Evolutionary conservation across 2,329 filamentous ascomycete genomes (phyloP).

Genomic region (Ophiosphaerella narmari): DNA sequence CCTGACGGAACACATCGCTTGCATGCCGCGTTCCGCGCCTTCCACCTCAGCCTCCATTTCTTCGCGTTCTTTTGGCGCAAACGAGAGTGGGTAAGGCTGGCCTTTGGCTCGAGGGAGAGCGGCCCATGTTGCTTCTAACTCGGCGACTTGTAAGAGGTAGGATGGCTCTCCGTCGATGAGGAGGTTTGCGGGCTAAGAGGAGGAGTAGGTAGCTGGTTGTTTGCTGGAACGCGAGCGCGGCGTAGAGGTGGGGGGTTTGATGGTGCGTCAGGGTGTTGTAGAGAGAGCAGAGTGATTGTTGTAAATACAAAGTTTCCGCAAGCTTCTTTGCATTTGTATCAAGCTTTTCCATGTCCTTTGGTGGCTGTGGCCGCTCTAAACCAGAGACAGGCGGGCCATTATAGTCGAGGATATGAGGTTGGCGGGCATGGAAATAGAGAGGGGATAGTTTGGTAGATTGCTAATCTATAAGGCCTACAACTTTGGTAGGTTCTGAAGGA

Average conservation of each 20-base stretch:
- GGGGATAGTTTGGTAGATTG: slow-evolving; percentile 42
- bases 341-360: slow-evolving; percentile 26
- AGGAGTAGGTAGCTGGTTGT: slow-evolving; percentile 34
- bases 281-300: slow-evolving; percentile 34
- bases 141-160: slow-evolving; percentile 29
- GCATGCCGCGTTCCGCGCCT: slow-evolving; percentile 31
- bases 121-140: slow-evolving; percentile 33
- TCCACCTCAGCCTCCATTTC: slow-evolving; percentile 30
- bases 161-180: slow-evolving; percentile 42
- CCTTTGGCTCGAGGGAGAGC: slow-evolving; percentile 21
- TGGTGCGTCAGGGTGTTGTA: slow-evolving; percentile 33
- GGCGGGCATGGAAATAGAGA: slow-evolving; percentile 43
- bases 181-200: slow-evolving; percentile 38
- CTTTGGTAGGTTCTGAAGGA: slow-evolving; percentile 32
- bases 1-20: slow-evolving; percentile 30
- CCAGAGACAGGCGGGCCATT: slow-evolving; percentile 34
- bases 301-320: slow-evolving; percentile 30
- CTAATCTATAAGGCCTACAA: slow-evolving; percentile 45
- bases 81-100: slow-evolving; percentile 23
- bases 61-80: slow-evolving; percentile 24
- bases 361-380: slow-evolving; percentile 32
- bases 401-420: slow-evolving; percentile 42
- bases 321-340: slow-evolving; percentile 21
- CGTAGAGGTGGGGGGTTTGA: slow-evolving; percentile 29
- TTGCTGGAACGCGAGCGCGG: slow-evolving; percentile 38